Base-by-base conservation (phyloP, 352 stramenopile species). In the Phytophthora meadii region DNA sequence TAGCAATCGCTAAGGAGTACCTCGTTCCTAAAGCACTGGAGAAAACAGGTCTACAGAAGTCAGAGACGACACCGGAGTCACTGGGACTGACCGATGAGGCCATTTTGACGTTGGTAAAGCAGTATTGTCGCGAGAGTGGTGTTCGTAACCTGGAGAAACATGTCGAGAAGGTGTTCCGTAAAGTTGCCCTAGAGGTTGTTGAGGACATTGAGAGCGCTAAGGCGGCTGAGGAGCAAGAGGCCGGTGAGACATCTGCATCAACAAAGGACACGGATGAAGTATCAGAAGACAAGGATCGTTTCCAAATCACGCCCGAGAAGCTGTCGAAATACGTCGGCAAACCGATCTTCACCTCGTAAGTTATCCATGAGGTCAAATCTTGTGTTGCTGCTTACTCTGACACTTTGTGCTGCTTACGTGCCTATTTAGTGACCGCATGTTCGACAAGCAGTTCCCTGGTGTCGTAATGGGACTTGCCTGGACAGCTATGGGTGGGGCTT, bases 381-480 rank as follows among this genome's bases (percentile, higher is more conserved):
- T 15, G 6, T 28, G 12, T 25, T 56, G 28, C 27, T 61, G 17
- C 25, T 17, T 28, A n/a, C 14, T 48, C 44, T 62, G n/a, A 62
- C 36, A 14, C 15, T 12, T 72, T 44, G 49, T 47, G 36, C 11
- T 52, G 36, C 11, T 52, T 22, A 25, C 42, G n/a, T 59, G 22
- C 24, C 44, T 2, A 15, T 48, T 62, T 65, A 95, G 88, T 50
- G 97, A 99, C 68, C 90, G 97, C 11, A 89, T 99, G 69, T 99
- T 99, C 74, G 92, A 99, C 46, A 97, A 78, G 48, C 65, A 92
- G n/a, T 84, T 95, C 30, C 85, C 92, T 14, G 92, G 98, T 52
- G 97, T 99, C 57, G 97, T 99, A 1, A 99, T 99, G 97, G 98
- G 98, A 5, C 81, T 99, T 39, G 97, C 97, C 0, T 99, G 97